phyloP scores from a whole-genome alignment of 441 rosid genomes.

The Arabidopsis hybrid region DNA sequence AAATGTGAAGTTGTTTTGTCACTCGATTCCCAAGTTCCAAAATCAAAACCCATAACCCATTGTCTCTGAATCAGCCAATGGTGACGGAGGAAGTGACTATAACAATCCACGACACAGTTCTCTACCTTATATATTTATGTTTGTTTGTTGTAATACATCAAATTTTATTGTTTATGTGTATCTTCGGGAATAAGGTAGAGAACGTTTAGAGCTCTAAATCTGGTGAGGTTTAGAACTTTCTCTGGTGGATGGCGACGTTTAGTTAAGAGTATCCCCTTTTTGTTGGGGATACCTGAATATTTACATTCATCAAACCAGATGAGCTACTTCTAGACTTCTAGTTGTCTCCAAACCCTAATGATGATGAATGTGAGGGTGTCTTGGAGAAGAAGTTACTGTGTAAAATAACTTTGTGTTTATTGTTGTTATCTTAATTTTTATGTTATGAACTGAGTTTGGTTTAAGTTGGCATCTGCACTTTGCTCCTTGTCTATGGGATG shows the following conservation, averaged over 20 bases:
- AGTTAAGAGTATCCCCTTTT: conserved; percentile 6
- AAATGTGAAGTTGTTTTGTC: too few relatives aligned
- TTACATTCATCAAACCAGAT: conserved; percentile 25
- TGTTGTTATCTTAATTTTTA: not conserved
- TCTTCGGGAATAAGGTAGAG: too few relatives aligned
- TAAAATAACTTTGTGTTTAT: not conserved
- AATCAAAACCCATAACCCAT: too few relatives aligned
- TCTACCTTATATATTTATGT: too few relatives aligned
- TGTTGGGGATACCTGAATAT: not conserved
- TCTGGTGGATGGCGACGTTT: conserved; percentile 23
- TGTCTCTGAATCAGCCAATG: too few relatives aligned
- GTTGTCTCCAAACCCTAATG: not conserved
- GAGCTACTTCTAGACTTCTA: conserved; percentile 17
- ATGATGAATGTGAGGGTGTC: not conserved
- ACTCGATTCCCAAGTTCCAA: too few relatives aligned
- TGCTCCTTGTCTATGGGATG: not conserved
- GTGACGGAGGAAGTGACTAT: too few relatives aligned
- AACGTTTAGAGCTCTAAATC: too few relatives aligned
- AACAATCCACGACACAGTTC: too few relatives aligned
- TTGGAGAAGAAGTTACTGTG: not conserved
- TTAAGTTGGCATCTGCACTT: not conserved
- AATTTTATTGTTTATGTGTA: too few relatives aligned
- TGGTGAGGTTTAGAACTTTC: not conserved
- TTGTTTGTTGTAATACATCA: too few relatives aligned
- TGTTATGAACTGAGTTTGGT: not conserved